Percentiles rank a stretch among this genome's conserved stretches.
Evolutionary conservation across 345 rosid species (phyloP).

Genomic region (Salix brachista): DNA sequence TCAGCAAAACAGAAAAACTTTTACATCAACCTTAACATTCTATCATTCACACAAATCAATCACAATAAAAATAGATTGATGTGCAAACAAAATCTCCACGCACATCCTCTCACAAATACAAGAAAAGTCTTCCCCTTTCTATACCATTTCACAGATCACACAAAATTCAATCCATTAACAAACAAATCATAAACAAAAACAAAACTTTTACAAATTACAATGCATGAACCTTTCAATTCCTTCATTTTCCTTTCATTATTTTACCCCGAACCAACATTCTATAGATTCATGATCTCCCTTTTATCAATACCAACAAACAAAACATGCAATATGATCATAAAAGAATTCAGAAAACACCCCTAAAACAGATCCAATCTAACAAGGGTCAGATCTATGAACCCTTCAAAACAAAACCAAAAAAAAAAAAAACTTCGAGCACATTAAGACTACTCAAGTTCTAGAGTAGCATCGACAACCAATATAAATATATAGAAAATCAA

Average conservation of each 20-base stretch:
- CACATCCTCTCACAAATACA: too few species aligned
- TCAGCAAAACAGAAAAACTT: not conserved
- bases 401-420: not conserved
- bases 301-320: not conserved
- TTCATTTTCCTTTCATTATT: not conserved
- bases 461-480: not conserved
- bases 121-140: not conserved
- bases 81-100: too few species aligned
- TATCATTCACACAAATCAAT: too few species aligned
- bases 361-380: not conserved
- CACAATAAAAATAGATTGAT: too few species aligned
- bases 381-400: not conserved
- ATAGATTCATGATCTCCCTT: not conserved
- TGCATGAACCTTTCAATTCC: not conserved
- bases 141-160: not conserved
- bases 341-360: not conserved
- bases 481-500: not conserved
- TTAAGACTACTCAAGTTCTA: not conserved
- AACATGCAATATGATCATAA: not conserved
- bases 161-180: not conserved
- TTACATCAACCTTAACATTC: too few species aligned
- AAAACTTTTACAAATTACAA: not conserved
- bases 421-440: not conserved
- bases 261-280: not conserved
- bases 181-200: not conserved